Conservation (phyloP, 129 eudicot species). For the Lactuca sativa region DNA sequence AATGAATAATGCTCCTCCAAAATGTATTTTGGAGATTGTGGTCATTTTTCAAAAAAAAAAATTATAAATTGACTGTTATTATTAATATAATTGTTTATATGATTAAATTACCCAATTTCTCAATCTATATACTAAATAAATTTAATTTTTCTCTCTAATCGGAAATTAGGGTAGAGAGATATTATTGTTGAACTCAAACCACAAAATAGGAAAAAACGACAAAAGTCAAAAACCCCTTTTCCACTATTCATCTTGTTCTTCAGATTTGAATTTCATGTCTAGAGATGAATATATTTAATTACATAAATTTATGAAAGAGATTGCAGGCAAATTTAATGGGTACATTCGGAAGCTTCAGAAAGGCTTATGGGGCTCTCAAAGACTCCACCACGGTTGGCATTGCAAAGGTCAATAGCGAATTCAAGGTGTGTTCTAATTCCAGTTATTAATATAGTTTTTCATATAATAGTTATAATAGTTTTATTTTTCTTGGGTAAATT, state of each 20-base stretch:
- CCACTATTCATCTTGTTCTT: constrained; percentile 1
- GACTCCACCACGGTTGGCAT: constrained; percentile 66
- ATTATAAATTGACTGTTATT: no score
- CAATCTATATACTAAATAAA: no score
- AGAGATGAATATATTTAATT: background rate
- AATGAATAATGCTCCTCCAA: no score
- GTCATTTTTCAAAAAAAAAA: no score
- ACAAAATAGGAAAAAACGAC: constrained; percentile 21
- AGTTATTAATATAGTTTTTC: background rate
- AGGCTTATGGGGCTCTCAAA: constrained; percentile 59
- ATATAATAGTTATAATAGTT: background rate
- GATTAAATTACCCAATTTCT: no score
- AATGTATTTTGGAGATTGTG: no score
- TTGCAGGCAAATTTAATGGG: constrained; percentile 25
- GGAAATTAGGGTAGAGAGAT: background rate
- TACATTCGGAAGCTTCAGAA: constrained; percentile 36
- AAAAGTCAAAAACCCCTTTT: constrained; percentile 18
- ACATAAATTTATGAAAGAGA: background rate
- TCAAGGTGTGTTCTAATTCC: constrained; percentile 43
- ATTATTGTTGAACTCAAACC: constrained; percentile 16
- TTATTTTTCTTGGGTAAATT: background rate
- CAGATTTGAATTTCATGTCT: constrained; percentile 10
- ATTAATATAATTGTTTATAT: no score
- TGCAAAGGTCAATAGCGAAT: constrained; percentile 62
- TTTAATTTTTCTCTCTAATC: background rate